These are phyloP conservation scores for Zymoseptoria brevis DNA, from an alignment of 2,329 filamentous ascomycete species.

Conservation along the genomic window DNA sequence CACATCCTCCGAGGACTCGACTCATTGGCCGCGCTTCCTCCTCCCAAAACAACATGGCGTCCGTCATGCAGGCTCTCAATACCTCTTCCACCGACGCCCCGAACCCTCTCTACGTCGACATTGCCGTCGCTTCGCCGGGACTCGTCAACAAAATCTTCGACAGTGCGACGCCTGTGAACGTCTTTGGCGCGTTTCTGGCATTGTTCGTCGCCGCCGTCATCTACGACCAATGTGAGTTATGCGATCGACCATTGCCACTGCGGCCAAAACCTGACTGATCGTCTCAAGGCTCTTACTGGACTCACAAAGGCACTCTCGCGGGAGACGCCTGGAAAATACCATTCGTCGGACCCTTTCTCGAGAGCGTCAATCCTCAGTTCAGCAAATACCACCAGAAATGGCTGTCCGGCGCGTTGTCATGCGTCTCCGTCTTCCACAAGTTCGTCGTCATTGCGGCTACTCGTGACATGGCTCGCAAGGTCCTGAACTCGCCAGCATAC, in stretches of 20 bases:
- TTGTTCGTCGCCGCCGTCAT: conserved; percentile 62
- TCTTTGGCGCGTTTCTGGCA: conserved; percentile 62
- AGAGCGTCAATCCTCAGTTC: conserved; percentile 88
- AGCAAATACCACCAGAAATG: conserved; percentile 87
- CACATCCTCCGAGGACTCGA: not conserved
- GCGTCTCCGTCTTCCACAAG: conserved; percentile 99
- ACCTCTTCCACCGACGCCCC: conserved; percentile 22
- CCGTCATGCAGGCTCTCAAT: conserved; percentile 28
- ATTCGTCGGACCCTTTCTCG: conserved; percentile 79
- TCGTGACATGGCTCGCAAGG: conserved; percentile 90
- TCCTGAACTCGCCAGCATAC: conserved; percentile 86
- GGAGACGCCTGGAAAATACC: conserved; percentile 42
- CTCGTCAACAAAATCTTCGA: conserved; percentile 49
- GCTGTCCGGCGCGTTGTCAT: conserved; percentile 83
- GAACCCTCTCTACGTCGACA: conserved; percentile 51
- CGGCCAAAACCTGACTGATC: conserved; percentile 11
- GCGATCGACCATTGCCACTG: conserved; percentile 13
- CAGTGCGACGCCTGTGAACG: conserved; percentile 42
- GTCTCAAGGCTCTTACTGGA: conserved; percentile 39
- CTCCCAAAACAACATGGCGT: conserved; percentile 20
- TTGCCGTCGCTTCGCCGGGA: conserved; percentile 49
- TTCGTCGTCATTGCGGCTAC: conserved; percentile 96
- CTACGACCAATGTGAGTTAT: conserved; percentile 79
- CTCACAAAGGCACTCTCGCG: conserved; percentile 39
- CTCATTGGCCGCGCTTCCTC: not conserved